Conservation (phyloP, 2,329 filamentous ascomycete genomes). For the Pseudocercospora fijiensis region DNA sequence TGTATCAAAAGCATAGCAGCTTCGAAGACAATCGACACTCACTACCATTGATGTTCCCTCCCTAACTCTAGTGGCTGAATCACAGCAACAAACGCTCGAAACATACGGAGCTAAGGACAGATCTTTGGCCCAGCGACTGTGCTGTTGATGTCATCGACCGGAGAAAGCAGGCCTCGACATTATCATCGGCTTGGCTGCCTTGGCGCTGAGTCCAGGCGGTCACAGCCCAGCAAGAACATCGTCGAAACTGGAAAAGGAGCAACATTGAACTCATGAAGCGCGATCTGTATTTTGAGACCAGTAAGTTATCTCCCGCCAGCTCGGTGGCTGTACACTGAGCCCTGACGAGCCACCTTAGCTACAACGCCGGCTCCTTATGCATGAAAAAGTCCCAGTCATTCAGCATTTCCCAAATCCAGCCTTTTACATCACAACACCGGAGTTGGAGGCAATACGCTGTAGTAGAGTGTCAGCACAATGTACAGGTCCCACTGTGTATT, state of each 20-base stretch:
- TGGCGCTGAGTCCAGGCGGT: too few relatives aligned
- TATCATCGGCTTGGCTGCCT: too few relatives aligned
- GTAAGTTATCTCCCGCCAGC: neutral
- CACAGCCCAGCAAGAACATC: neutral
- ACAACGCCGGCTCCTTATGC: constrained; percentile 29
- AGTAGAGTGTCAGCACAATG: constrained; percentile 14
- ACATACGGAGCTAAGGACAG: too few relatives aligned
- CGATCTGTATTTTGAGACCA: constrained; percentile 20
- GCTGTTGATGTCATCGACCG: too few relatives aligned
- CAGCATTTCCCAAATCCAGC: constrained; percentile 13
- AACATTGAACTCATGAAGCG: constrained; percentile 13
- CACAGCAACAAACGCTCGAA: too few relatives aligned
- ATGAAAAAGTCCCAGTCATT: constrained; percentile 21
- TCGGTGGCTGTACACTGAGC: neutral
- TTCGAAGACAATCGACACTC: too few relatives aligned
- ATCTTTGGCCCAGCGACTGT: too few relatives aligned
- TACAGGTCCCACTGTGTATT: neutral
- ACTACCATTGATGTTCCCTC: too few relatives aligned
- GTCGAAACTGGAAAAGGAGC: neutral
- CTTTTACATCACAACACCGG: constrained; percentile 97
- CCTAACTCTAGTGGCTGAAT: too few relatives aligned
- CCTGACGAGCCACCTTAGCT: constrained; percentile 9
- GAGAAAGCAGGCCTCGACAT: too few relatives aligned
- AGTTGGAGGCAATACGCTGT: constrained; percentile 99
- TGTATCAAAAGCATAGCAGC: too few relatives aligned